Evolutionary conservation across 2,329 filamentous ascomycete species (phyloP).

Genomic region (Cordyceps cateniannulata): DNA sequence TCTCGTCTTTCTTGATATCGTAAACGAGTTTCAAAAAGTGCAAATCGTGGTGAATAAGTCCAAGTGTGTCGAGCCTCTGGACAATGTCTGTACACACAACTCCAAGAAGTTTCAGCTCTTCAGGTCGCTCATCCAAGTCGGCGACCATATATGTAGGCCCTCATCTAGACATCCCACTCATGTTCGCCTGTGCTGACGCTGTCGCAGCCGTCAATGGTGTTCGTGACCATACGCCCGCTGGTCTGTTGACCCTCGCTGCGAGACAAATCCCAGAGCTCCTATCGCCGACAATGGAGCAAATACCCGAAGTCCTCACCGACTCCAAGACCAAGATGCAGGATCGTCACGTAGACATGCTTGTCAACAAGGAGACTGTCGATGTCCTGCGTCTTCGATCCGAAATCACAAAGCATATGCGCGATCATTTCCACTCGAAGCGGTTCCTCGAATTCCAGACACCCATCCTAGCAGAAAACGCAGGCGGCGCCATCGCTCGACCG

Average conservation of each 20-base stretch:
- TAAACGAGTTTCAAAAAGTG: constrained; percentile 63
- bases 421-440: constrained; percentile 61
- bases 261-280: constrained; percentile 63
- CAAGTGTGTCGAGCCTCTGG: constrained; percentile 31
- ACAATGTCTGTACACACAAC: constrained; percentile 27
- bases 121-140: constrained; percentile 62
- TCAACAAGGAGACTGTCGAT: constrained; percentile 62
- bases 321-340: constrained; percentile 66
- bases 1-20: constrained; percentile 78
- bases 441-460: constrained; percentile 91
- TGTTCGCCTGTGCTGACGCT: constrained; percentile 17
- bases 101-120: constrained; percentile 48
- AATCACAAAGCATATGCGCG: constrained; percentile 67
- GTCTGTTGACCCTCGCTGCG: constrained; percentile 69
- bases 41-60: constrained; percentile 71
- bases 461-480: constrained; percentile 72
- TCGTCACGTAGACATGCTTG: constrained; percentile 81
- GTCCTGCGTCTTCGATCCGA: constrained; percentile 67
- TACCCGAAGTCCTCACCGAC: constrained; percentile 66
- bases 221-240: constrained; percentile 62
- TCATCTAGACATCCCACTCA: constrained; percentile 15
- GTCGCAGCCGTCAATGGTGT: constrained; percentile 60
- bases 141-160: constrained; percentile 74
- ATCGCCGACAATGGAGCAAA: constrained; percentile 70
- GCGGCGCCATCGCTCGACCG: constrained; percentile 81